phyloP scores from a whole-genome alignment of 2,329 filamentous ascomycete species.

The Diatrype stigma region DNA sequence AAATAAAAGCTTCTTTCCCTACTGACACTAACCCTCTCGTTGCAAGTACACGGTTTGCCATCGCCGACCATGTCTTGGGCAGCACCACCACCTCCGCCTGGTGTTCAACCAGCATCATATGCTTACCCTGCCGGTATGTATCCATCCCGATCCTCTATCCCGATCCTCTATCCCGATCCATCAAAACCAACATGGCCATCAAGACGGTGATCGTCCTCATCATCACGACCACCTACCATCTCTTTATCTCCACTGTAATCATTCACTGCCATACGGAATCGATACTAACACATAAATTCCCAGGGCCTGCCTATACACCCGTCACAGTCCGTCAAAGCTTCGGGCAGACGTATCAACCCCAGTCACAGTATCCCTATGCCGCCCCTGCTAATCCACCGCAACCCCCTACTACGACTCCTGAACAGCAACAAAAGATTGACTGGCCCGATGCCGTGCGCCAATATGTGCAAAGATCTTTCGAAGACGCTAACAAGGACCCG shows the following conservation, averaged over 20 bases:
- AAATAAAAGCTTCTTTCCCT: neutral
- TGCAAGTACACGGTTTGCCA: neutral
- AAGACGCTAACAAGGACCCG: constrained; percentile 62
- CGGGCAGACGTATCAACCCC: constrained; percentile 25
- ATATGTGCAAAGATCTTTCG: constrained; percentile 88
- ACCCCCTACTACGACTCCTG: constrained; percentile 25
- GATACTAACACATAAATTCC: constrained; percentile 24
- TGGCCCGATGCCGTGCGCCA: constrained; percentile 80
- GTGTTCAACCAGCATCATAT: constrained; percentile 23
- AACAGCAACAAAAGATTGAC: constrained; percentile 58
- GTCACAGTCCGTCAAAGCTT: constrained; percentile 39
- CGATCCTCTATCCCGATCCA: no score
- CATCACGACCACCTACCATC: neutral
- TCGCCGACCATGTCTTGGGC: constrained; percentile 25
- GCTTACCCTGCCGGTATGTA: constrained; percentile 14
- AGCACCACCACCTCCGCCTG: constrained; percentile 20
- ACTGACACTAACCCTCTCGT: neutral
- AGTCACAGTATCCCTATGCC: constrained; percentile 26
- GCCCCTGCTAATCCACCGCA: constrained; percentile 29
- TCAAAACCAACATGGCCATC: constrained; percentile 13
- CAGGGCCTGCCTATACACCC: constrained; percentile 39
- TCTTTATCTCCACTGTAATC: constrained; percentile 7
- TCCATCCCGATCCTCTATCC: neutral
- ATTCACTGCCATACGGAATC: neutral
- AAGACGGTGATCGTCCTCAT: constrained; percentile 7